These are phyloP conservation scores for Cordyceps pruinosa DNA, from an alignment of 2,329 filamentous ascomycete species.

Conservation along the genomic window DNA sequence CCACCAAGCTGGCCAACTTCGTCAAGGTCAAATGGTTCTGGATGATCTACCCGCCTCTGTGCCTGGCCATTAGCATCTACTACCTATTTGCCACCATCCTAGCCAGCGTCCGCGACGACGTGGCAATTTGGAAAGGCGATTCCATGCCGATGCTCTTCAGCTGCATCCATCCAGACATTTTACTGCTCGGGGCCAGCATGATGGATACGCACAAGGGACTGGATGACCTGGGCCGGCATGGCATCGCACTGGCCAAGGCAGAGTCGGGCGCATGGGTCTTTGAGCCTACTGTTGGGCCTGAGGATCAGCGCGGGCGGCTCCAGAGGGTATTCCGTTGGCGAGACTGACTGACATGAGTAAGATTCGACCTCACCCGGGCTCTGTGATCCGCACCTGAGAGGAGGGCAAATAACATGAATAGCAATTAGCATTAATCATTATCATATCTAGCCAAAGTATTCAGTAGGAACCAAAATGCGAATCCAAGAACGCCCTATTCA, in stretches of 20 bases:
- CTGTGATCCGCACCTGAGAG: neutral
- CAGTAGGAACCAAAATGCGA: neutral
- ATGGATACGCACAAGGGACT: slow-evolving; percentile 32
- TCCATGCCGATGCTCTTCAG: slow-evolving; percentile 34
- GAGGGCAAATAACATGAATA: neutral
- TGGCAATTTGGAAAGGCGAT: slow-evolving; percentile 32
- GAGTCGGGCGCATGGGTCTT: slow-evolving; percentile 32
- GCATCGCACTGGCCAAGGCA: slow-evolving; percentile 28
- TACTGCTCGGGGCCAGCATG: slow-evolving; percentile 23
- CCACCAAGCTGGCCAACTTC: slow-evolving; percentile 24
- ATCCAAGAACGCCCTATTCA: neutral
- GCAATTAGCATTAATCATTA: slow-evolving; percentile 1
- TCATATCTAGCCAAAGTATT: slow-evolving; percentile 4
- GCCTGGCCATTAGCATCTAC: slow-evolving; percentile 28
- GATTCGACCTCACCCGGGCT: neutral
- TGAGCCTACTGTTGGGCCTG: slow-evolving; percentile 16
- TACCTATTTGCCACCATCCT: slow-evolving; percentile 31
- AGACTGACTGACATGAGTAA: neutral
- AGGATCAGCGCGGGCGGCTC: neutral
- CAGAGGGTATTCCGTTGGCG: neutral
- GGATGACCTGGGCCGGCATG: slow-evolving; percentile 26
- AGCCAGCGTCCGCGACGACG: slow-evolving; percentile 27
- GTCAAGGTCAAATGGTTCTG: slow-evolving; percentile 31
- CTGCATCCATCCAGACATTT: slow-evolving; percentile 27
- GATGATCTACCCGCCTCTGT: slow-evolving; percentile 28